phyloP scores from a whole-genome alignment of 2,329 filamentous ascomycete genomes.

The Pseudocercospora cruenta region DNA sequence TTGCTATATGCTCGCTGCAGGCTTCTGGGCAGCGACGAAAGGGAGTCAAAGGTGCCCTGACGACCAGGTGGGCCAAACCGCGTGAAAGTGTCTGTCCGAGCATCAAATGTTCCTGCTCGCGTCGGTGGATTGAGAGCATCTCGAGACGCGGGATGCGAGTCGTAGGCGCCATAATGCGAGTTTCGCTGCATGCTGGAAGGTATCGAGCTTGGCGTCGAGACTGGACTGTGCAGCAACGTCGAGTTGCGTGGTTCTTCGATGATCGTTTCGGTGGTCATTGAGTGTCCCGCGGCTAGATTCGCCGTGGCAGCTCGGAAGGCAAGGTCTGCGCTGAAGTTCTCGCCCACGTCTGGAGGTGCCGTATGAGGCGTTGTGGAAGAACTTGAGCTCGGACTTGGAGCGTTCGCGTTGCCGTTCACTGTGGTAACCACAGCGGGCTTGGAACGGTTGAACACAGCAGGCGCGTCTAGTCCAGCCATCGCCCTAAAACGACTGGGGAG shows the following conservation, averaged over 20 bases:
- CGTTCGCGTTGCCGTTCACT: slow-evolving; percentile 12
- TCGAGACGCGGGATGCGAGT: not conserved
- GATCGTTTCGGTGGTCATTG: slow-evolving; percentile 6
- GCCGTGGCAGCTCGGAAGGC: slow-evolving; percentile 30
- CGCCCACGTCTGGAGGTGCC: slow-evolving; percentile 30
- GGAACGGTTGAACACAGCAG: slow-evolving; percentile 21
- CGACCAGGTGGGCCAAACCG: slow-evolving; percentile 12
- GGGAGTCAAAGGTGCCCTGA: slow-evolving; percentile 23
- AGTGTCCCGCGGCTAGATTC: not conserved
- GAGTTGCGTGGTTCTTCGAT: slow-evolving; percentile 10
- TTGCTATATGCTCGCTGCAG: slow-evolving; percentile 40
- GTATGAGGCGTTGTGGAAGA: slow-evolving; percentile 23
- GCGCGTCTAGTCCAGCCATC: slow-evolving; percentile 42
- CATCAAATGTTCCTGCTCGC: not conserved
- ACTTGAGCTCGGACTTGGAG: slow-evolving; percentile 2
- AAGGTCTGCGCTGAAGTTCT: slow-evolving; percentile 33
- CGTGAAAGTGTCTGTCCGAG: slow-evolving; percentile 10
- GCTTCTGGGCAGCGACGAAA: slow-evolving; percentile 30
- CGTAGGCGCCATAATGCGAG: not conserved
- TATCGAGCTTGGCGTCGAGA: slow-evolving; percentile 15
- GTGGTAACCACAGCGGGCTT: slow-evolving; percentile 25
- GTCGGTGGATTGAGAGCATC: not conserved
- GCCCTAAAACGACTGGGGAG: slow-evolving; percentile 41
- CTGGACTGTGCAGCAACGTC: slow-evolving; percentile 3
- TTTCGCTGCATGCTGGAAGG: slow-evolving; percentile 3